Evolutionary conservation across 1,284 basidiomycete genomes (phyloP).

Genomic region (Stereum hirsutum): DNA sequence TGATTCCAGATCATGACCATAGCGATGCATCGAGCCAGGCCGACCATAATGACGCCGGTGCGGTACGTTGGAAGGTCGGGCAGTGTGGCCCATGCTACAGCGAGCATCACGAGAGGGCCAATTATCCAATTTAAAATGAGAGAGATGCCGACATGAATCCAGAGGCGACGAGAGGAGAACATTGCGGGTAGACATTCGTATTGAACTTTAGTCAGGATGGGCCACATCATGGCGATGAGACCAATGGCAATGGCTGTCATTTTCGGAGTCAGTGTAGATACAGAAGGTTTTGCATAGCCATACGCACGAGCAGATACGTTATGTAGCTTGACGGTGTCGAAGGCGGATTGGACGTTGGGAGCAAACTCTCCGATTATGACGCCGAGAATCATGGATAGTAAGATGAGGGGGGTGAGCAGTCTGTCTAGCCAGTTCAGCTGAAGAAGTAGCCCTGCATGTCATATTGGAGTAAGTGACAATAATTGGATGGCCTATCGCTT

Average conservation of each 20-base stretch:
- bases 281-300: constrained; percentile 6
- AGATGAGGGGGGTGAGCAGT: constrained; percentile 62
- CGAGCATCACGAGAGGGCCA: constrained; percentile 79
- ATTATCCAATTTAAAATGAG: constrained; percentile 78
- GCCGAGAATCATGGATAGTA: constrained; percentile 74
- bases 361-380: constrained; percentile 68
- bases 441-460: neutral
- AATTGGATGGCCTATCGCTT: too few relatives aligned
- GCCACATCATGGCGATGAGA: constrained; percentile 89
- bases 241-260: constrained; percentile 64
- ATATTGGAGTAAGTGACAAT: too few relatives aligned
- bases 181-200: constrained; percentile 64
- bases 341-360: constrained; percentile 39
- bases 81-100: constrained; percentile 76
- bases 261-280: constrained; percentile 12
- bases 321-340: constrained; percentile 41
- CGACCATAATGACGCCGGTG: constrained; percentile 48
- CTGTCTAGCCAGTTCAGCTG: constrained; percentile 48
- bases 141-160: constrained; percentile 67
- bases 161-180: constrained; percentile 47
- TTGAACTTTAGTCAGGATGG: constrained; percentile 71
- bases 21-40: constrained; percentile 54
- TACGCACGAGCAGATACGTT: constrained; percentile 54
- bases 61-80: constrained; percentile 66
- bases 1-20: constrained; percentile 86